These are phyloP conservation scores for Rhododendron mucronatum DNA, from an alignment of 148 eudicot genomes.

Conservation along the genomic window DNA sequence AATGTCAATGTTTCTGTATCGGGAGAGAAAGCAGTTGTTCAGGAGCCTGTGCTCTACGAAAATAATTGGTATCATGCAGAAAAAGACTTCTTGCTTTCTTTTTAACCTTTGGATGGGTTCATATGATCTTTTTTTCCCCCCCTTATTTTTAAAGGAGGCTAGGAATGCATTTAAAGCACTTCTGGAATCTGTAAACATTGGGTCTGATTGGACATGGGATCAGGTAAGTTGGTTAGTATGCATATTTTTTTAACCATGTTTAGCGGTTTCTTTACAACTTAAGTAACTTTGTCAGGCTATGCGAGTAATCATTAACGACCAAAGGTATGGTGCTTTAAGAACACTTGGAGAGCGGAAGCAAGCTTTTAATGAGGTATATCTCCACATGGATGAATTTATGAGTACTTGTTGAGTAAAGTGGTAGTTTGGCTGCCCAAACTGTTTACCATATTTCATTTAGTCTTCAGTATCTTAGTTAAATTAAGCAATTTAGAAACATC, in stretches of 20 bases:
- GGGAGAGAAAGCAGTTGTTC: slow-evolving; percentile 54
- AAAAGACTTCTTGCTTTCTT: neutral
- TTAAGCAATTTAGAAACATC: slow-evolving; percentile 8
- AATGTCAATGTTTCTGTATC: slow-evolving; percentile 28
- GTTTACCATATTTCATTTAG: neutral
- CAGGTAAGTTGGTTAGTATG: slow-evolving; percentile 45
- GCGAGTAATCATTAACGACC: slow-evolving; percentile 86
- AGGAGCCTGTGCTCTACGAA: slow-evolving; percentile 54
- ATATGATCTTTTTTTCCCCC: neutral
- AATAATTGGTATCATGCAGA: slow-evolving; percentile 56
- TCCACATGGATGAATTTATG: slow-evolving; percentile 8
- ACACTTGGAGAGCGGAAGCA: slow-evolving; percentile 91
- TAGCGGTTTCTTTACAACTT: slow-evolving; percentile 14
- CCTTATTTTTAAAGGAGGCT: slow-evolving; percentile 59
- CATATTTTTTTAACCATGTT: slow-evolving; percentile 3
- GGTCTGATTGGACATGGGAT: slow-evolving; percentile 97
- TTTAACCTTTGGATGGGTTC: neutral
- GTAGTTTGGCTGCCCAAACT: slow-evolving; percentile 1
- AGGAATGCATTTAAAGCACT: slow-evolving; percentile 82
- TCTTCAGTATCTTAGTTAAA: neutral
- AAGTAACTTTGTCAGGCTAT: slow-evolving; percentile 48
- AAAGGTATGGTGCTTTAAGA: slow-evolving; percentile 80
- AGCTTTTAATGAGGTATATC: slow-evolving; percentile 75
- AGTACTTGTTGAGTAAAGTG: neutral
- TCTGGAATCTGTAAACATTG: slow-evolving; percentile 73